Conservation (phyloP, 23 red algal genomes). For the Agarophyton chilense region DNA sequence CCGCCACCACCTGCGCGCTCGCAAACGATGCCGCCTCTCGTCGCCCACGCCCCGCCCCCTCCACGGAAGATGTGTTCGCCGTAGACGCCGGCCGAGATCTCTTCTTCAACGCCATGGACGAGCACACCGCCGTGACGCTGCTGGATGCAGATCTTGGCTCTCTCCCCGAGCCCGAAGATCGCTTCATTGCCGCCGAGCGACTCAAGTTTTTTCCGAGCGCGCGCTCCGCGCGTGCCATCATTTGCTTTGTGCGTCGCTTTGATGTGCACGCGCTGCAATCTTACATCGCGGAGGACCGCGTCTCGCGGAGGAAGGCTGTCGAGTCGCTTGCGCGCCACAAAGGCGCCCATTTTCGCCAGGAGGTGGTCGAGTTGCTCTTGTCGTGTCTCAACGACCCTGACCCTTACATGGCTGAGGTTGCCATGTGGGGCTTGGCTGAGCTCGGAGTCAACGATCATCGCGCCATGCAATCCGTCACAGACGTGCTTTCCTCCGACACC, state of each 20-base stretch:
- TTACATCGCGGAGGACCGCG: constrained; percentile 53
- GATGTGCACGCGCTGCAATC: not conserved
- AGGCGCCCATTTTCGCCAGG: not conserved
- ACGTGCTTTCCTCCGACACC: constrained; percentile 35
- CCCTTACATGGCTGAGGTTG: constrained; percentile 68
- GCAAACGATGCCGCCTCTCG: not conserved
- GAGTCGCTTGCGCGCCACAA: constrained; percentile 75
- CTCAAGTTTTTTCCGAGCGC: constrained; percentile 79
- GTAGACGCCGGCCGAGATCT: constrained; percentile 66
- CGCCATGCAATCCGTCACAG: constrained; percentile 19
- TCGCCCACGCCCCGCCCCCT: not conserved
- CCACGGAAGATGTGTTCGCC: constrained; percentile 73
- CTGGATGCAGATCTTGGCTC: constrained; percentile 32
- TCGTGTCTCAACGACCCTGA: constrained; percentile 40
- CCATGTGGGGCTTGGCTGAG: constrained; percentile 71
- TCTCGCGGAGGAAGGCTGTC: constrained; percentile 69
- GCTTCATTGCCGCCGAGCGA: constrained; percentile 81
- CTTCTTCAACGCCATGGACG: constrained; percentile 82
- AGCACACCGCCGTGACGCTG: constrained; percentile 17
- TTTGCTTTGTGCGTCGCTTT: constrained; percentile 52
- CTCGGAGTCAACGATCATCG: constrained; percentile 9
- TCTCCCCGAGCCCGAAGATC: constrained; percentile 37
- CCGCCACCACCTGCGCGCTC: too few relatives aligned
- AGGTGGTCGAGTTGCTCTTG: constrained; percentile 34
- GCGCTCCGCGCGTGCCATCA: constrained; percentile 39